A percentile compares a stretch with the other conserved stretches of the same genome.
phyloP scores from a whole-genome alignment of 179 eudicot species.

The Nepenthes alata region DNA sequence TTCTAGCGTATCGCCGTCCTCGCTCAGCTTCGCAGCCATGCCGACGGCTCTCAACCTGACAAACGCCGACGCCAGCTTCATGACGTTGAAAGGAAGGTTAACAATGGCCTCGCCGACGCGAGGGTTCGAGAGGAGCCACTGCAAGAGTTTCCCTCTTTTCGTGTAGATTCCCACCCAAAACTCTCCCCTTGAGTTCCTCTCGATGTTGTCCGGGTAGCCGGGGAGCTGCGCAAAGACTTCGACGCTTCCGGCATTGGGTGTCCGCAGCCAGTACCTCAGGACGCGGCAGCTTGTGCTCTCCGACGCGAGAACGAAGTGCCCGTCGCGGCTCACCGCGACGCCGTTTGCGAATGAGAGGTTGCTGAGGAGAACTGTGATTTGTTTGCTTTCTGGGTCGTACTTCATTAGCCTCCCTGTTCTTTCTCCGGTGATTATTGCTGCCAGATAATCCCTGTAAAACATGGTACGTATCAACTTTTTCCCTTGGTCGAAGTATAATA shows the following conservation, averaged over 20 bases:
- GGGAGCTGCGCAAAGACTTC: slow-evolving; percentile 36
- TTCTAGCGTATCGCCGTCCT: slow-evolving; percentile 39
- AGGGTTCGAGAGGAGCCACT: slow-evolving; percentile 30
- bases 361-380: slow-evolving; percentile 28
- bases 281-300: slow-evolving; percentile 55
- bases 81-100: slow-evolving; percentile 31
- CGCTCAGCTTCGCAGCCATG: slow-evolving; percentile 46
- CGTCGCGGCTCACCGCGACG: slow-evolving; percentile 43
- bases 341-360: slow-evolving; percentile 71
- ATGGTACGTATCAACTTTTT: not conserved
- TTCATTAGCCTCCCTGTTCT: slow-evolving; percentile 54
- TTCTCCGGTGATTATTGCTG: slow-evolving; percentile 46
- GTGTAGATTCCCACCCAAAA: slow-evolving; percentile 74
- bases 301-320: slow-evolving; percentile 39
- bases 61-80: slow-evolving; percentile 17
- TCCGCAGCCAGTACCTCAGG: slow-evolving; percentile 31
- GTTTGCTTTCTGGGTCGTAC: slow-evolving; percentile 39
- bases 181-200: slow-evolving; percentile 38
- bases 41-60: slow-evolving; percentile 33
- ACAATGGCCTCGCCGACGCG: slow-evolving; percentile 38
- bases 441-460: slow-evolving; percentile 36
- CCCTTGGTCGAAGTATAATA: not conserved
- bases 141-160: slow-evolving; percentile 21
- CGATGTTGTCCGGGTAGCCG: slow-evolving; percentile 73
- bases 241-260: slow-evolving; percentile 21